These are phyloP conservation scores for Aspergillus ibericus DNA, from an alignment of 2,329 filamentous ascomycete species.

Conservation along the genomic window DNA sequence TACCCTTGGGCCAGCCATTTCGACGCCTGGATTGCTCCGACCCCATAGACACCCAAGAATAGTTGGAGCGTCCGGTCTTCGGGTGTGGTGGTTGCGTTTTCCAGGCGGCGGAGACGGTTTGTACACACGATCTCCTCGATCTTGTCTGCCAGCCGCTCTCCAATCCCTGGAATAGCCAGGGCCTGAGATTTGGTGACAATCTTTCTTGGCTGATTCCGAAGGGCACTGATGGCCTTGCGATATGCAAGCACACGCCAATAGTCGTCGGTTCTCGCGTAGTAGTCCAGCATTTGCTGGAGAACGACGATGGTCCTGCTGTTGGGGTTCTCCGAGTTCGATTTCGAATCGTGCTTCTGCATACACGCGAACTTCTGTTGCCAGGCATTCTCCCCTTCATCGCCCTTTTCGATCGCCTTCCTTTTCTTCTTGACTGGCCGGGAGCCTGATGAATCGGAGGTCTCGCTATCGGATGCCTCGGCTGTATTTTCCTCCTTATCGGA, in stretches of 20 bases:
- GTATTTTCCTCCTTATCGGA: conserved; percentile 25
- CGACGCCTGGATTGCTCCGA: conserved; percentile 67
- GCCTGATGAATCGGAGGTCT: conserved; percentile 17
- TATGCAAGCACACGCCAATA: conserved; percentile 76
- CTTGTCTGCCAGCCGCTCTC: conserved; percentile 72
- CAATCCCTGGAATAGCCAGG: conserved; percentile 65
- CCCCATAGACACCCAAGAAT: conserved; percentile 79
- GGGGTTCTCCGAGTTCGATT: conserved; percentile 56
- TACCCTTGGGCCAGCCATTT: conserved; percentile 76
- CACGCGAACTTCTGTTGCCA: conserved; percentile 55
- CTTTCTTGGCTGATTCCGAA: conserved; percentile 64
- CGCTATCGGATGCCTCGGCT: conserved; percentile 14
- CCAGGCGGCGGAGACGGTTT: conserved; percentile 67
- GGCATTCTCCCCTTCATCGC: conserved; percentile 12
- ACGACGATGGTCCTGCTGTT: conserved; percentile 75
- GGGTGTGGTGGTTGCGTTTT: conserved; percentile 67
- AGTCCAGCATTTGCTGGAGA: conserved; percentile 73
- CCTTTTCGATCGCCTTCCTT: conserved; percentile 8
- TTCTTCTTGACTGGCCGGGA: conserved; percentile 16
- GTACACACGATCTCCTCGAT: conserved; percentile 87
- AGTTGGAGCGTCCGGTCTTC: conserved; percentile 63
- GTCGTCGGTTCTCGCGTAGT: conserved; percentile 74
- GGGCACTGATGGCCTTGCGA: conserved; percentile 70
- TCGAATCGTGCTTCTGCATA: conserved; percentile 57
- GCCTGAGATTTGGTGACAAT: conserved; percentile 72